These are phyloP conservation scores for Orobanche coerulescens DNA, from an alignment of 257 asterid species.

Conservation along the genomic window DNA sequence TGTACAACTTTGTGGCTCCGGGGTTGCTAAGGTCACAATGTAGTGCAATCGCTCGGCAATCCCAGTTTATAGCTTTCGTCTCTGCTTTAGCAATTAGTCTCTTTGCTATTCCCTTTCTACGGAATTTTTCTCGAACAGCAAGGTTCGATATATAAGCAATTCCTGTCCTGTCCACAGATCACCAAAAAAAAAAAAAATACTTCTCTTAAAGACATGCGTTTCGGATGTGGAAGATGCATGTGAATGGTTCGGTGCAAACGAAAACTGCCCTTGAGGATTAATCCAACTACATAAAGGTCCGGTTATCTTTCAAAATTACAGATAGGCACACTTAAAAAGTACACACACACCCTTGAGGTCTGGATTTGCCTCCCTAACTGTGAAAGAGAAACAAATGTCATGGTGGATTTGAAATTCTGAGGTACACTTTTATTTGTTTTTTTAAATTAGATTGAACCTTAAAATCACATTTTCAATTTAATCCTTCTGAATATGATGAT, in stretches of 20 bases:
- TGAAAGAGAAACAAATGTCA: no score
- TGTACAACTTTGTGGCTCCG: conserved; percentile 61
- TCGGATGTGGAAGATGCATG: background rate
- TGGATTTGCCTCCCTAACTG: no score
- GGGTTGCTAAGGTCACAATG: conserved; percentile 69
- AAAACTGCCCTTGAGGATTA: background rate
- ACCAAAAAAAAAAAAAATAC: no score
- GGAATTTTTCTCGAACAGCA: conserved; percentile 62
- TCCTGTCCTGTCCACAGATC: conserved; percentile 54
- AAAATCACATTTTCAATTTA: no score
- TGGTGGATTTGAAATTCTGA: no score
- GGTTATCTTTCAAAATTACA: background rate
- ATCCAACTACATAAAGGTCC: background rate
- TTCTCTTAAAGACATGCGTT: background rate
- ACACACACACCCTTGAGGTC: no score
- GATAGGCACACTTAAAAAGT: background rate
- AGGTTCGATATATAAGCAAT: conserved; percentile 88
- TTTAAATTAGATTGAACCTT: no score
- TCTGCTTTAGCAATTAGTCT: conserved; percentile 65
- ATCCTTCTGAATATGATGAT: no score
- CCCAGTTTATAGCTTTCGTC: conserved; percentile 77
- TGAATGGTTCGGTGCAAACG: background rate
- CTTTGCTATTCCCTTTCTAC: conserved; percentile 75
- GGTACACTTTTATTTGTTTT: no score
- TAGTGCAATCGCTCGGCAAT: conserved; percentile 78